Base-by-base conservation (phyloP, 2,329 filamentous ascomycete genomes). In the Diaporthe velutina region DNA sequence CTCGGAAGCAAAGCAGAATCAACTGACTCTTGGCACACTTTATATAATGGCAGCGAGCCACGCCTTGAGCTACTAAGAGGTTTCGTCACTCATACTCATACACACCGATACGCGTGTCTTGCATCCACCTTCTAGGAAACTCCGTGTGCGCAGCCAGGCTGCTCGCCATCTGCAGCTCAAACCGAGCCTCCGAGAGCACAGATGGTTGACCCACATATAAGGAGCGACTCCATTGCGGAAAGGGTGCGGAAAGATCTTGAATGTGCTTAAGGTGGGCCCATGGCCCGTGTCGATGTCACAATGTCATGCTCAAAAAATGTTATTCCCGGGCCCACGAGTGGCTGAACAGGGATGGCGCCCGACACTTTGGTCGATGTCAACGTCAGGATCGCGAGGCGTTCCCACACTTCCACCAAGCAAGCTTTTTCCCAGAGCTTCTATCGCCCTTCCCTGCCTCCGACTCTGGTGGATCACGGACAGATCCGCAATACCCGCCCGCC, bases 111-210 rank as follows among this genome's bases (percentile, higher is more conserved):
- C 19, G 55, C 54, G n/a, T 71, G 67, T 70, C 38, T 48, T 9
- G 67, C 68, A 58, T 28, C 67, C 38, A 52, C 50, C 58, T 28
- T 7, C 57, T 40, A 35, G 35, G 68, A 60, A 25, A n/a, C 52
- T 17, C 35, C 55, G 68, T 48, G 38, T 48, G 38, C 38, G 54
- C 68, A 8, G 25, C 50, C 50, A 52, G 50, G 50, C 25, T 33
- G 19, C 55, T 48, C 54, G 68, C 52, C 54, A 58, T 48, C 68
- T 30, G 3, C 28, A 13, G 28, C 33, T 71, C 30, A 60, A 61
- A 61, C 55, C 54, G 70, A 71, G 55, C 10, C 55, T n/a, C 70
- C 55, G 70, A 71, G 15, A 52, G 30, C 22, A 52, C 45, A 67
- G 61, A 52, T 42, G 22, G 9, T 28, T n/a, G 68, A n/a, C 54